Evolutionary conservation across 148 eudicot genomes (phyloP), one percentile per base, ranked within the genome.

Genomic region (Persicaria tinctoria): DNA sequence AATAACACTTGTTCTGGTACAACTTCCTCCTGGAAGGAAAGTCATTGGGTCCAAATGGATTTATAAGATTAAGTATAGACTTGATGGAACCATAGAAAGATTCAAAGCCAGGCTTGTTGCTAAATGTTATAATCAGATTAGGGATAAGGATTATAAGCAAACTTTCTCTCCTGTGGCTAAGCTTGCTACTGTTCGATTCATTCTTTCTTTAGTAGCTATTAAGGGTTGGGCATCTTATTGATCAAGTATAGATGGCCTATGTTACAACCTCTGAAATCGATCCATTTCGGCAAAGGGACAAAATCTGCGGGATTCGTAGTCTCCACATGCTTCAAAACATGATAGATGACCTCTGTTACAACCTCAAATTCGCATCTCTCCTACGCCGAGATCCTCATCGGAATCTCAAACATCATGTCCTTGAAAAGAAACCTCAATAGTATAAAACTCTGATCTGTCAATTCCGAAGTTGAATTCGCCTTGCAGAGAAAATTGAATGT

Each of bases 221-320:
- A 23, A 23, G 27, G 27, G 27, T 23, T 23, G 27, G 27, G 27
- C 27, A 23, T 23, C 27, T 23, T 23, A 23, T 23, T 23, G 27
- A 23, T 23, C 27, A 23, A 23, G 0, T 23, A 23, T 23, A 23
- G 0, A 23, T 23, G 27, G 0, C 38, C 16, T 68, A 53, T 79
- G 74, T 53, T 74, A 45, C 10, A 70, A 0, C 74, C 69, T 50
- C 70, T 12, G 50, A 49, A 75, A 56, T 74, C 81, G 32, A 79
- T 74, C 77, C 45, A 53, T 53, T 72, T 68, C 57, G 74, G 69
- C 4, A 74, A 13, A 1, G 78, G 81, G 46, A 79, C 38, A 13
- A 79, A 74, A 79, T 79, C 81, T 2, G 66, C 59, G 1, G 81
- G 81, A 79, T 79, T 73, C 51, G 74, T 55, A 8, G 74, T 72